Evolutionary conservation across 1,284 basidiomycete genomes (phyloP).

Genomic region (Ganoderma meredithae): DNA sequence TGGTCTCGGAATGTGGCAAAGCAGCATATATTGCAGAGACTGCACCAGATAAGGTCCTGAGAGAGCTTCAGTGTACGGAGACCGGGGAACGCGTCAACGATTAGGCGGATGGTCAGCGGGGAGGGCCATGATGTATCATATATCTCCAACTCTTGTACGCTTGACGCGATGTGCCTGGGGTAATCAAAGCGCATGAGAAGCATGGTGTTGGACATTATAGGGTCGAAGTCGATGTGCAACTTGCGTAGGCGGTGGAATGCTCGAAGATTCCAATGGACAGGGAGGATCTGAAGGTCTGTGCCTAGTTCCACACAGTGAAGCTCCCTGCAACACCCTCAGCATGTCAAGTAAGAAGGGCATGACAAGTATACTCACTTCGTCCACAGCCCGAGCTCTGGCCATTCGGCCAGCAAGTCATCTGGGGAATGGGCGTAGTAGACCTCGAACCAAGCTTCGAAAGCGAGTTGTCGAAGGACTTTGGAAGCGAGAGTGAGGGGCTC

Average conservation of each 20-base stretch:
- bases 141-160: slow-evolving; percentile 29
- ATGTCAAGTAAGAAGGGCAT: not conserved
- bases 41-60: slow-evolving; percentile 33
- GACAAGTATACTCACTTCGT: slow-evolving; percentile 22
- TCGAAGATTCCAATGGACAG: slow-evolving; percentile 26
- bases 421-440: slow-evolving; percentile 26
- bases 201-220: slow-evolving; percentile 26
- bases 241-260: slow-evolving; percentile 30
- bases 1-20: slow-evolving; percentile 31
- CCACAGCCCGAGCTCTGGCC: slow-evolving; percentile 28
- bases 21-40: slow-evolving; percentile 32
- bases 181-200: slow-evolving; percentile 30
- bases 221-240: slow-evolving; percentile 32
- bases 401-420: slow-evolving; percentile 24
- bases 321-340: slow-evolving; percentile 13
- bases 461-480: slow-evolving; percentile 23
- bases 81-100: slow-evolving; percentile 25
- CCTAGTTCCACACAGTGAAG: slow-evolving; percentile 30
- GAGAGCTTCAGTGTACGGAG: slow-evolving; percentile 29
- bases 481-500: slow-evolving; percentile 26
- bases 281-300: slow-evolving; percentile 21
- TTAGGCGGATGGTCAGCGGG: slow-evolving; percentile 22
- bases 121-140: slow-evolving; percentile 33
- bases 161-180: slow-evolving; percentile 24
- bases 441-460: slow-evolving; percentile 34